Evolutionary conservation across 441 rosid species (phyloP), one percentile per base, ranked within the genome.

Genomic region (Raphanus hybrid): DNA sequence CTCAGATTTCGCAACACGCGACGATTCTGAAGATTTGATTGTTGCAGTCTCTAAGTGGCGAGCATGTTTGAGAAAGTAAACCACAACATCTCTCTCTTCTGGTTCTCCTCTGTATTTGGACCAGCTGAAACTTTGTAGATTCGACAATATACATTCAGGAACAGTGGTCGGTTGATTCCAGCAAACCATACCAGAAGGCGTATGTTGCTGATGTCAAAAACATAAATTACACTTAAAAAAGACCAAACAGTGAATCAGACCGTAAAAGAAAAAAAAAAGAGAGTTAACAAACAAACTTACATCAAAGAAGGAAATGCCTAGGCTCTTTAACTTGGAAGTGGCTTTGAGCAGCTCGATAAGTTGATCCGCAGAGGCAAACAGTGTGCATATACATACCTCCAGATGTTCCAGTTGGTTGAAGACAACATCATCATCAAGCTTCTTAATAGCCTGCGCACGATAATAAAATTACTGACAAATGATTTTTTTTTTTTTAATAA

Each of bases 381-480:
- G 2, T 3, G 2, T 6, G 39, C 68, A 55, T 11, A 0, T 16
- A 48, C 79, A 69, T 34, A 75, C 12, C 14, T 68, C 3, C 63
- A 75, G 27, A 35, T 75, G 63, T n/a, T 45, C 15, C 61, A 75
- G 79, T 12, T 50, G 43, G 37, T 61, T 59, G 69, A 75, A 75
- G 15, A 60, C 41, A 48, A 45, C 5, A 50, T 16, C 50, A 10
- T 43, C 50, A 43, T 4, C 50, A 43, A 43, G n/a, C 26, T 23
- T 23, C 55, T n/a, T 50, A 2, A 52, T 6, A 52, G 9, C 20
- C 57, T 52, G 57, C 20, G 18, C 20, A 15, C 8, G 5, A 27
- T 27, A 23, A 74, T 4, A n/a, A 58, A 27, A 27, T 29, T 41
- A 29, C 45, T 16, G 14, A 7, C 59, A 41, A 8, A 41, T 15